phyloP scores from a whole-genome alignment of 371 early-diverging fungal genomes.

The Catenaria anguillulae region DNA sequence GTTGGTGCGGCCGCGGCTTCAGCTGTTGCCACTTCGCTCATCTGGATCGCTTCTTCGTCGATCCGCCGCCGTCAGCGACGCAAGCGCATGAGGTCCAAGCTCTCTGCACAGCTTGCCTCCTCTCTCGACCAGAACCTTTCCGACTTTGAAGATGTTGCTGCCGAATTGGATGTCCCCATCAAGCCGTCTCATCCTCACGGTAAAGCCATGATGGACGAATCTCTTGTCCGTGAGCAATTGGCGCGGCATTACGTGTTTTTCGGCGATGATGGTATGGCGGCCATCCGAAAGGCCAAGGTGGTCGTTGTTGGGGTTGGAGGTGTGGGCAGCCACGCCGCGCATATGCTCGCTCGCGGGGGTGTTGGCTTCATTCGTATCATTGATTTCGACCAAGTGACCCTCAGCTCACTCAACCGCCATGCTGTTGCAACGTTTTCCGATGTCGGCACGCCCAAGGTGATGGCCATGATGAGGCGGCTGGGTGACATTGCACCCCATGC shows the following conservation, averaged over 20 bases:
- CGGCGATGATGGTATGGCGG: conserved; percentile 55
- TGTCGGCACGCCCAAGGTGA: conserved; percentile 79
- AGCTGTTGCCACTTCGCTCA: no score
- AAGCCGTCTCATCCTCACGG: no score
- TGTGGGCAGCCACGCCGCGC: conserved; percentile 74
- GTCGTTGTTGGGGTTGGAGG: conserved; percentile 94
- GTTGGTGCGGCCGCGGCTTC: no score
- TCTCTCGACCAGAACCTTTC: no score
- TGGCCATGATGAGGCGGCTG: conserved; percentile 54
- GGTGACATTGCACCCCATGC: conserved; percentile 59
- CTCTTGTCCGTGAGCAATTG: conserved; percentile 67
- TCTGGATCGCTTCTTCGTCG: no score
- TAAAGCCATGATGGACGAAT: conserved; percentile 34
- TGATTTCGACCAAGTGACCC: conserved; percentile 90
- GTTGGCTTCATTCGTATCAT: conserved; percentile 73
- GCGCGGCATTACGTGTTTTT: conserved; percentile 69
- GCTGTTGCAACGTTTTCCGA: conserved; percentile 74
- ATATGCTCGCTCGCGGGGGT: conserved; percentile 80
- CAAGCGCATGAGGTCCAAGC: no score
- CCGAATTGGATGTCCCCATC: no score
- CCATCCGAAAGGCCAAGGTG: conserved; percentile 58
- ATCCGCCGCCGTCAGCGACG: no score
- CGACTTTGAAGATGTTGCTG: no score
- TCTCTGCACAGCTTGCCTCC: no score
- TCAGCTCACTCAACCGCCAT: conserved; percentile 79